These are phyloP conservation scores for Sophora flavescens DNA, from an alignment of 306 rosid genomes.

Conservation along the genomic window DNA sequence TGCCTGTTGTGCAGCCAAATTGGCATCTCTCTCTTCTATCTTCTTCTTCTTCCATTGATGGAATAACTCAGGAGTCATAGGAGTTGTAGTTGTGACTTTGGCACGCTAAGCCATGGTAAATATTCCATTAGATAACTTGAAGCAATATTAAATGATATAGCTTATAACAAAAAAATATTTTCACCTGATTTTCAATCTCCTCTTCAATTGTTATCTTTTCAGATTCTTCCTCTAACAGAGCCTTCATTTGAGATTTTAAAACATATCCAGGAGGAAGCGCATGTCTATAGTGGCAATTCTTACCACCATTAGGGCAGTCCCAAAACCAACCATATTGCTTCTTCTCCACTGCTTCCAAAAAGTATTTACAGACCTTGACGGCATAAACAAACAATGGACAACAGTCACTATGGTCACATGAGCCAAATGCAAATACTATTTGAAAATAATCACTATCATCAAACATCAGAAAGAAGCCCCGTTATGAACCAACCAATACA, in stretches of 20 bases:
- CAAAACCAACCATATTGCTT: conserved; percentile 82
- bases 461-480: background rate
- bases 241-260: conserved; percentile 81
- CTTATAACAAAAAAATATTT: background rate
- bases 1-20: conserved; percentile 84
- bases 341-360: conserved; percentile 72
- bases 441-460: conserved; percentile 1
- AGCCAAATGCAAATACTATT: background rate
- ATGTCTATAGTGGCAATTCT: conserved; percentile 80
- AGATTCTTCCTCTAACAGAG: conserved; percentile 64
- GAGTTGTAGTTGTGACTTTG: conserved; percentile 72
- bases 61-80: conserved; percentile 87
- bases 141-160: conserved; percentile 20
- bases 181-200: conserved; percentile 94
- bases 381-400: background rate
- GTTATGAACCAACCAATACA: background rate
- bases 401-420: background rate
- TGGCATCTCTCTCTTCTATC: conserved; percentile 88
- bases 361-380: conserved; percentile 43
- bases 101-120: conserved; percentile 67
- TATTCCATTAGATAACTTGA: conserved; percentile 40
- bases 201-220: conserved; percentile 77
- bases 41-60: conserved; percentile 90
- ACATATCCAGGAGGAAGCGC: conserved; percentile 77
- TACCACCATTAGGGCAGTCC: conserved; percentile 73